A percentile compares a stretch with the other conserved stretches of the same genome.
Evolutionary conservation across 768 basidiomycete species (phyloP).

Genomic region (Amanita jacksonii): DNA sequence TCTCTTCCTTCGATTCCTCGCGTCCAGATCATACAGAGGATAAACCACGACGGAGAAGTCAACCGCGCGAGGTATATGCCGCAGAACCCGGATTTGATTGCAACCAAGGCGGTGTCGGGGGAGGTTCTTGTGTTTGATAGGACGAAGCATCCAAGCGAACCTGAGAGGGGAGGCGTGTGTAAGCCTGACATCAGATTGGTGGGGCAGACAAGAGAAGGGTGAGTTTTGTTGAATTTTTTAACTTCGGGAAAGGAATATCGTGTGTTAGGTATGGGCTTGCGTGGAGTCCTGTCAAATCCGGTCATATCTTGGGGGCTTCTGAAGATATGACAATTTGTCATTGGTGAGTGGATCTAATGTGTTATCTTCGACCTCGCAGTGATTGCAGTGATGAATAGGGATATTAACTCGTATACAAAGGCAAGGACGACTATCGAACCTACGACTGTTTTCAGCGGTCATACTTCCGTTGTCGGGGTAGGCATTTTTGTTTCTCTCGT

Average conservation of each 20-base stretch:
- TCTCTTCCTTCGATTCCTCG: constrained; percentile 77
- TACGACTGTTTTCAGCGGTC: constrained; percentile 73
- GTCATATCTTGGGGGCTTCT: constrained; percentile 83
- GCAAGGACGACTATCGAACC: constrained; percentile 76
- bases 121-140: constrained; percentile 94
- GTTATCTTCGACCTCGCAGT: background rate
- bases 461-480: constrained; percentile 88
- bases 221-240: constrained; percentile 20
- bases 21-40: constrained; percentile 84
- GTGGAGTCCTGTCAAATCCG: constrained; percentile 81
- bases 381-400: constrained; percentile 44
- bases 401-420: constrained; percentile 83
- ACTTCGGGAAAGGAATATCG: constrained; percentile 4
- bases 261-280: constrained; percentile 76
- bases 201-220: constrained; percentile 94
- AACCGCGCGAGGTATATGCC: constrained; percentile 99
- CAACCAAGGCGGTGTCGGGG: constrained; percentile 87
- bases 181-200: constrained; percentile 86
- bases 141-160: constrained; percentile 93
- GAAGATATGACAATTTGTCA: constrained; percentile 95
- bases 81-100: constrained; percentile 94
- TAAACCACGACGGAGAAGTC: constrained; percentile 93
- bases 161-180: constrained; percentile 74
- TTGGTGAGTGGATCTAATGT: constrained; percentile 45
- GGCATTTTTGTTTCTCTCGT: constrained; percentile 18